phyloP scores from a whole-genome alignment of 1,284 basidiomycete species.

The Neolentinus lepideus region DNA sequence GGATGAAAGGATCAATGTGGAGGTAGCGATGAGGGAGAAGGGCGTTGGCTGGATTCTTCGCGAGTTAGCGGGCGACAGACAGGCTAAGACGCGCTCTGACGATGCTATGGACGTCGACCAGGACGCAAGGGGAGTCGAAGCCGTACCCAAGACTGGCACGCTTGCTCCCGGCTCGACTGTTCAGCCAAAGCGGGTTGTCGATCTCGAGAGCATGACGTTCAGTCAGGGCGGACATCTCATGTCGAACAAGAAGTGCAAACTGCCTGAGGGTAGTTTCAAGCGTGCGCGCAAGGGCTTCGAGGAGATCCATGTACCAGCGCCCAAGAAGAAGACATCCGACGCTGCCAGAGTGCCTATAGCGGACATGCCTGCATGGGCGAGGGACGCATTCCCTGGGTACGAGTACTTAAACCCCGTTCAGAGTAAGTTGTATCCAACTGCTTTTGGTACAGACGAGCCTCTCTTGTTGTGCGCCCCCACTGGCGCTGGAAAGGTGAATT shows the following conservation, averaged over 20 bases:
- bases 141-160: conserved; percentile 83
- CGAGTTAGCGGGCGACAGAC: conserved; percentile 76
- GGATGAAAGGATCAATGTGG: conserved; percentile 88
- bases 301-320: conserved; percentile 96
- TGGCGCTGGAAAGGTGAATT: conserved; percentile 90
- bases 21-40: conserved; percentile 98
- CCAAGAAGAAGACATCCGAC: conserved; percentile 68
- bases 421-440: conserved; percentile 87
- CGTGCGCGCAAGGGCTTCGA: conserved; percentile 95
- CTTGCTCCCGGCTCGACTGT: conserved; percentile 84
- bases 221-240: conserved; percentile 94
- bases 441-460: conserved; percentile 93
- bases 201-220: conserved; percentile 94
- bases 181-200: conserved; percentile 82
- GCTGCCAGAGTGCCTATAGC: conserved; percentile 75
- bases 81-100: conserved; percentile 40
- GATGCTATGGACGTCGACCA: conserved; percentile 80
- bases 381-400: conserved; percentile 74
- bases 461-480: conserved; percentile 97
- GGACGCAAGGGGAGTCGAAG: conserved; percentile 30
- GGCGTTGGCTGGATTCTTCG: conserved; percentile 94
- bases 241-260: conserved; percentile 97
- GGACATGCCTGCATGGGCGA: conserved; percentile 82
- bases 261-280: conserved; percentile 98
- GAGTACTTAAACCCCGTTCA: conserved; percentile 91